A percentile compares a stretch with the other conserved stretches of the same genome.
Evolutionary conservation across 2,329 filamentous ascomycete genomes (phyloP).

Genomic region (Colletotrichum cuscutae): DNA sequence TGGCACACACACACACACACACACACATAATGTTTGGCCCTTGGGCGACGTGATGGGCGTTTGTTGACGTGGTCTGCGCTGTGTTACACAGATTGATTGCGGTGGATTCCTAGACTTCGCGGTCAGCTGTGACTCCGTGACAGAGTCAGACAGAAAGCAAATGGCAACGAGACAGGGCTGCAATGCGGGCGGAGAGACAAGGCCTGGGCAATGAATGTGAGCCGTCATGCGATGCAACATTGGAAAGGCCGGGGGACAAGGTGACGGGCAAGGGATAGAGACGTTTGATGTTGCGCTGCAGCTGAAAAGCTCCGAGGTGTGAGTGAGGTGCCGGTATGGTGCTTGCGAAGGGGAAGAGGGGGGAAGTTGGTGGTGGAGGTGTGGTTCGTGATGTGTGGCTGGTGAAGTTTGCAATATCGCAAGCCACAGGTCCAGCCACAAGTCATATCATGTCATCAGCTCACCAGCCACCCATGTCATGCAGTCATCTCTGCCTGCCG

Average conservation of each 20-base stretch:
- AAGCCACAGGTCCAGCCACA: too few species aligned
- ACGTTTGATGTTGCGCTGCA: constrained; percentile 25
- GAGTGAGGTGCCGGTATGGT: neutral
- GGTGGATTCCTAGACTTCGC: constrained; percentile 19
- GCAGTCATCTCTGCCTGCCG: neutral
- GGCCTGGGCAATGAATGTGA: neutral
- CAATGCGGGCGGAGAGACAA: neutral
- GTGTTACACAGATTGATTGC: constrained; percentile 29
- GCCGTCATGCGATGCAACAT: constrained; percentile 14
- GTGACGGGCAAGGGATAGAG: neutral
- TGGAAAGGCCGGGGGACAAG: neutral
- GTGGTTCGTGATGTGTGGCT: neutral
- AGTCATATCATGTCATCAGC: neutral
- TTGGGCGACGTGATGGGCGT: constrained; percentile 5
- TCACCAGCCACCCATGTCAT: neutral
- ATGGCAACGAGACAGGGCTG: constrained; percentile 23
- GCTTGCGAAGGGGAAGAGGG: neutral
- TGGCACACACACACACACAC: too few species aligned
- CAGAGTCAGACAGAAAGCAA: constrained; percentile 26
- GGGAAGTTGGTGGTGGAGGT: neutral
- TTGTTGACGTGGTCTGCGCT: constrained; percentile 21
- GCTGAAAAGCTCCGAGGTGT: constrained; percentile 28
- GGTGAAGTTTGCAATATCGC: neutral
- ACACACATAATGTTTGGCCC: neutral
- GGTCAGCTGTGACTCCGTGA: constrained; percentile 12